Conservation (phyloP, 176 grass and related monocot genomes). For the Eragrostis curvula region DNA sequence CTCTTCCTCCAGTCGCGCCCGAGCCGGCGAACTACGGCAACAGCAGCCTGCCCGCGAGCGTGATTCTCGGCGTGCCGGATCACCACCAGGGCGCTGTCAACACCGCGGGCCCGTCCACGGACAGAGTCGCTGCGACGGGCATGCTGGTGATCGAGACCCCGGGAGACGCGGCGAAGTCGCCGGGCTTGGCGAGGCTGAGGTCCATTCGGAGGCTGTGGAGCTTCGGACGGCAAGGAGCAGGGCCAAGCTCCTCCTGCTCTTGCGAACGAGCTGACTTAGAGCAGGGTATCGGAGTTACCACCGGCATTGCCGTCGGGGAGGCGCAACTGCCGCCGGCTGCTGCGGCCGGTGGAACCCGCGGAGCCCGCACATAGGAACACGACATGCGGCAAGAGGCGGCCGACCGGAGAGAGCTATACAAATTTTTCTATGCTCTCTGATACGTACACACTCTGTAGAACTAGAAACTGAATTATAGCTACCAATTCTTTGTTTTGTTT, state of each 20-base stretch:
- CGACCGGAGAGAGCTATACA: not conserved
- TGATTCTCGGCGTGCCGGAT: constrained; percentile 25
- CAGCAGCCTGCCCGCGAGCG: constrained; percentile 58
- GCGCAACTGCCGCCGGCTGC: not conserved
- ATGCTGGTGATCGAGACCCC: constrained; percentile 60
- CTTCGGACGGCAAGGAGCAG: constrained; percentile 40
- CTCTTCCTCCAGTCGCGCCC: constrained; percentile 15
- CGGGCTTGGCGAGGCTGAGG: constrained; percentile 19
- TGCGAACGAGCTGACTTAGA: not conserved
- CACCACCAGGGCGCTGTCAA: not conserved
- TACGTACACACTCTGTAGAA: not conserved
- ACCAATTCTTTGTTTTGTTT: not conserved
- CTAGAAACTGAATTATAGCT: not conserved
- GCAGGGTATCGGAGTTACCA: not conserved
- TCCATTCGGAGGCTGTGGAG: constrained; percentile 47
- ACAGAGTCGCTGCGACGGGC: constrained; percentile 1
- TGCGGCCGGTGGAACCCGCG: not conserved
- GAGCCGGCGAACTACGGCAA: constrained; percentile 48
- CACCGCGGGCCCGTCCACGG: not conserved
- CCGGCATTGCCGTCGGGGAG: not conserved
- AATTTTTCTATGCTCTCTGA: not conserved
- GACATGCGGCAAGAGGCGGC: not conserved
- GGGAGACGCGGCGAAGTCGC: constrained; percentile 32
- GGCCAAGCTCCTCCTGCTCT: not conserved
- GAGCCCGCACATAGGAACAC: not conserved